Conservation (phyloP, 495 filamentous ascomycete genomes). For the Neurospora discreta region DNA sequence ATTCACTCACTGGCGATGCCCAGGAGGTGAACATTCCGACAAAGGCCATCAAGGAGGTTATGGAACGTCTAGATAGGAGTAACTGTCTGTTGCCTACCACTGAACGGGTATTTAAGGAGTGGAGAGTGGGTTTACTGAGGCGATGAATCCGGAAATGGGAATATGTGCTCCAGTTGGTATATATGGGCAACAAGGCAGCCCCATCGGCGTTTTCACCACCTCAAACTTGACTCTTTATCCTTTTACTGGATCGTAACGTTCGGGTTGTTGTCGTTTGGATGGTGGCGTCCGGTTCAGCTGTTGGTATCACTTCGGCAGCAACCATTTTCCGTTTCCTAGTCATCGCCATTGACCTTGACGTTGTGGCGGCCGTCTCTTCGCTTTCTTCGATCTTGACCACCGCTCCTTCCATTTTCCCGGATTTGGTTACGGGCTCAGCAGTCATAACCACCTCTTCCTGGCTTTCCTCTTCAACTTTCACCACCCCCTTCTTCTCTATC, state of each 20-base stretch:
- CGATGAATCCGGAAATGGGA: constrained; percentile 16
- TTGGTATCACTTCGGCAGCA: not conserved
- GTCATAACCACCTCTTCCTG: constrained; percentile 13
- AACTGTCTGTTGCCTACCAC: constrained; percentile 44
- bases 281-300: constrained; percentile 4
- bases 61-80: constrained; percentile 33
- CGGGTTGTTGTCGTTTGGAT: constrained; percentile 7
- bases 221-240: constrained; percentile 2
- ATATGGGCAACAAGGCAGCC: not conserved
- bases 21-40: constrained; percentile 56
- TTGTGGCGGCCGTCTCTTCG: not conserved
- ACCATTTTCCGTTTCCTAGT: constrained; percentile 8
- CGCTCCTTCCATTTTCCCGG: not conserved
- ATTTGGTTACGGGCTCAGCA: constrained; percentile 4
- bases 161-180: not conserved
- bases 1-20: constrained; percentile 41
- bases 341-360: not conserved
- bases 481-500: constrained; percentile 16
- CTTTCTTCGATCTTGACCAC: constrained; percentile 3
- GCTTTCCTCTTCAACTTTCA: constrained; percentile 9
- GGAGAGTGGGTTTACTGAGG: constrained; percentile 56
- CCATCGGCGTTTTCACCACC: not conserved
- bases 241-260: constrained; percentile 14
- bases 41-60: constrained; percentile 35
- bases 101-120: constrained; percentile 48